phyloP scores from a whole-genome alignment of 164 flowering plant species.

The Stephania yunnanensis region DNA sequence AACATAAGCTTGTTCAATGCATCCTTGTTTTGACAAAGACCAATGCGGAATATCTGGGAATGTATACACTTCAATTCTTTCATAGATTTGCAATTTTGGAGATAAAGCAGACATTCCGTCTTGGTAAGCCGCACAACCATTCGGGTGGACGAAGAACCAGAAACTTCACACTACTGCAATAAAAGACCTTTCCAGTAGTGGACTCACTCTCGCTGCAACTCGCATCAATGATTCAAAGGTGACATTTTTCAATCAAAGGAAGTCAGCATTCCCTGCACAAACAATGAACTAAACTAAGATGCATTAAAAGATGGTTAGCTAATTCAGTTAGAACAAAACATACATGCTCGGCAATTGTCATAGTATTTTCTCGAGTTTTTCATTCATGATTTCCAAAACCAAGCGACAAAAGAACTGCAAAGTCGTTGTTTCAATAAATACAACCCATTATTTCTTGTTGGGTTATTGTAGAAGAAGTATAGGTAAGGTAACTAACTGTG shows the following conservation, averaged over 20 bases:
- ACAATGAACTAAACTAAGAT: not conserved
- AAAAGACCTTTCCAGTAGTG: not conserved
- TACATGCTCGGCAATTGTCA: not conserved
- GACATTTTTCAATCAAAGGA: too few species aligned
- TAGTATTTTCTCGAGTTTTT: too few species aligned
- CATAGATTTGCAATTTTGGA: slow-evolving; percentile 49
- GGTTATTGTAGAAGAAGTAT: too few species aligned
- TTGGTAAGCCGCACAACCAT: slow-evolving; percentile 23
- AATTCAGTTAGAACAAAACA: too few species aligned
- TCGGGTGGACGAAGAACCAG: slow-evolving; percentile 2
- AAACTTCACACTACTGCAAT: slow-evolving; percentile 2
- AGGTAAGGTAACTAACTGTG: too few species aligned
- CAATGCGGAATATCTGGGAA: slow-evolving; percentile 37
- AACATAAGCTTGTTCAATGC: slow-evolving; percentile 47
- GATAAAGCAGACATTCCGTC: slow-evolving; percentile 34
- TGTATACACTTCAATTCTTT: slow-evolving; percentile 50
- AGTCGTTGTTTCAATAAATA: too few species aligned
- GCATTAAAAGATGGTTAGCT: not conserved
- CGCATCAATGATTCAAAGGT: not conserved
- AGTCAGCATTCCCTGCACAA: not conserved
- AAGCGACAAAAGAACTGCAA: too few species aligned
- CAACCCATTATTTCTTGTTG: too few species aligned
- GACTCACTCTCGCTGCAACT: not conserved
- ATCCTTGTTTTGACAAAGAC: slow-evolving; percentile 41
- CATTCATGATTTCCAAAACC: too few species aligned